Conservation (phyloP, 257 asterid genomes). For the Solanum pimpinellifolium region DNA sequence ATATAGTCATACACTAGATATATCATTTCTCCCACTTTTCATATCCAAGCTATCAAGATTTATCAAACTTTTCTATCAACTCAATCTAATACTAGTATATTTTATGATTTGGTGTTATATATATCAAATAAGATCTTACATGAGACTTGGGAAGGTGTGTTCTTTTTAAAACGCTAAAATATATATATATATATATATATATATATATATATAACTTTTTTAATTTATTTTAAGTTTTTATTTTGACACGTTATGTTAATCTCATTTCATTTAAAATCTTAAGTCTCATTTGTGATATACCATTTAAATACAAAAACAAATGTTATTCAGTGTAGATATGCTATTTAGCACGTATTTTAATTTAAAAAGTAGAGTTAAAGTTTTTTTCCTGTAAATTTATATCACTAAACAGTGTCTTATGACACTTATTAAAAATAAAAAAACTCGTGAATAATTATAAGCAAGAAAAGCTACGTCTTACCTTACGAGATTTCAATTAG, state of each 20-base stretch:
- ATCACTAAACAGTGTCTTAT: neutral
- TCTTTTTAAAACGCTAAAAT: neutral
- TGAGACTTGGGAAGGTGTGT: neutral
- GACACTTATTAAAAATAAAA: too few relatives aligned
- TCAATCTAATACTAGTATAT: neutral
- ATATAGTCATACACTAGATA: neutral
- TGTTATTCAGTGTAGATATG: neutral
- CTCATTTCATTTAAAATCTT: neutral
- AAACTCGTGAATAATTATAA: too few relatives aligned
- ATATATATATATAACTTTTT: neutral
- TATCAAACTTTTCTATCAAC: neutral
- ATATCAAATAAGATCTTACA: neutral
- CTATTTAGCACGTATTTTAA: neutral
- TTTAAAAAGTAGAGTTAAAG: neutral
- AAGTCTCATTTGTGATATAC: neutral
- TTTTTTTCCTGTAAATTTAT: neutral
- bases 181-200: neutral
- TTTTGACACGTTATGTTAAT: neutral
- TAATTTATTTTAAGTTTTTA: fast-evolving
- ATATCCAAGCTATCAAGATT: neutral
- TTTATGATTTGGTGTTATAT: neutral
- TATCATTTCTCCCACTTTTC: neutral
- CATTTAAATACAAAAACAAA: neutral
- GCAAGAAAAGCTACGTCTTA: neutral
- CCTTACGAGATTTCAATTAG: too few relatives aligned